phyloP scores from a whole-genome alignment of 176 grass and related monocot species.

The Oryza coarctata region DNA sequence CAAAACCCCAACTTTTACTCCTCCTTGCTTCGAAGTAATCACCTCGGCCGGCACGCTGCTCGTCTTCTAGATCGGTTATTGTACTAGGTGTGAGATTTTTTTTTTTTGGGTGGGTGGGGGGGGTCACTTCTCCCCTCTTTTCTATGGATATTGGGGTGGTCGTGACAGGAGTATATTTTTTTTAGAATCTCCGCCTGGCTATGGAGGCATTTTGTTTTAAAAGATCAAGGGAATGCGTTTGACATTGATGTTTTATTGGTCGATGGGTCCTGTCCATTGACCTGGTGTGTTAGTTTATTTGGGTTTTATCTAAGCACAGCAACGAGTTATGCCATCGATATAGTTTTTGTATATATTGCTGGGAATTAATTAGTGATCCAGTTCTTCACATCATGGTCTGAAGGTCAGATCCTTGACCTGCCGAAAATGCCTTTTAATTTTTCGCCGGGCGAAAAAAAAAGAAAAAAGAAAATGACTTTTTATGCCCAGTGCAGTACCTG shows the following conservation, averaged over 20 bases:
- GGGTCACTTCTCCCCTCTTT: background rate
- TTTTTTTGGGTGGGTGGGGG: too few relatives aligned
- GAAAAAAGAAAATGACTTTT: too few relatives aligned
- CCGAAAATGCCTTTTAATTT: background rate
- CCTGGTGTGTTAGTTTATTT: slow-evolving; percentile 13
- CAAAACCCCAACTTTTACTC: background rate
- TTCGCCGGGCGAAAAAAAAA: too few relatives aligned
- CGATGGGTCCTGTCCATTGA: slow-evolving; percentile 10
- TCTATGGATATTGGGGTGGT: background rate
- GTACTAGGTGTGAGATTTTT: slow-evolving; percentile 5
- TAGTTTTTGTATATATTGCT: background rate
- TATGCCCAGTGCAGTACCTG: background rate
- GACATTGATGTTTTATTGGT: background rate
- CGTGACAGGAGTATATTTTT: background rate
- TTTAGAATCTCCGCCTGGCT: background rate
- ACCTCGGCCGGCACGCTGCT: background rate
- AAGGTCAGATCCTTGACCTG: background rate
- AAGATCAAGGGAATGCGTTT: background rate
- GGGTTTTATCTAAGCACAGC: background rate
- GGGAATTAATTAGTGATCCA: background rate
- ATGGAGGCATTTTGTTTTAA: background rate
- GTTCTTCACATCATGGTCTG: background rate
- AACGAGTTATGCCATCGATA: too few relatives aligned
- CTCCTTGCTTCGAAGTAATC: background rate
- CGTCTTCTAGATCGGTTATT: background rate